Evolutionary conservation across 2,329 filamentous ascomycete species (phyloP).

Genomic region (Alternaria rosae): DNA sequence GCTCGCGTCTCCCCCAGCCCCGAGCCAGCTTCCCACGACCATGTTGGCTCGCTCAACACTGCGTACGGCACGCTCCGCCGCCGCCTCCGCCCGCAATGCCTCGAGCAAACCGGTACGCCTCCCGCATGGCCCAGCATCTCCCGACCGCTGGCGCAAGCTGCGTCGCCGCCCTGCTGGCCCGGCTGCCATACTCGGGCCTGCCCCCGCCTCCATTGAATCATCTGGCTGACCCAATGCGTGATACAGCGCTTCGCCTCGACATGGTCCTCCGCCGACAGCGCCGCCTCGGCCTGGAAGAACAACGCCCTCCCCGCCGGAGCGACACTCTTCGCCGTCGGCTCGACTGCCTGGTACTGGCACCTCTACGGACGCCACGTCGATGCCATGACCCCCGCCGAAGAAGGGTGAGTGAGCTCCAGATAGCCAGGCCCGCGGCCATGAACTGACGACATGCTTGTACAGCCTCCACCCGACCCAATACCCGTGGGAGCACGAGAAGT

Average conservation of each 20-base stretch:
- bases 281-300: constrained; percentile 78
- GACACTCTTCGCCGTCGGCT: constrained; percentile 84
- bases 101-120: constrained; percentile 56
- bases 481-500: constrained; percentile 94
- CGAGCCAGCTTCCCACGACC: constrained; percentile 58
- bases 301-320: constrained; percentile 88
- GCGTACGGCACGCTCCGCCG: constrained; percentile 86
- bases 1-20: constrained; percentile 42
- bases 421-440: constrained; percentile 37
- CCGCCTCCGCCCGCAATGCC: constrained; percentile 75
- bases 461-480: constrained; percentile 93
- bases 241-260: constrained; percentile 70
- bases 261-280: constrained; percentile 72
- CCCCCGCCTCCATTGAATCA: constrained; percentile 36
- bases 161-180: constrained; percentile 28
- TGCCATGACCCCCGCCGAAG: constrained; percentile 92
- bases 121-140: constrained; percentile 34
- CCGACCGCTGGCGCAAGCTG: constrained; percentile 40
- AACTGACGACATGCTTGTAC: constrained; percentile 36
- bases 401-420: constrained; percentile 78
- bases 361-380: constrained; percentile 88
- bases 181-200: constrained; percentile 19
- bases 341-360: constrained; percentile 96
- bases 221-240: constrained; percentile 42
- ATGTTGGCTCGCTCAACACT: constrained; percentile 95